These are phyloP conservation scores for Talaromyces piceae DNA, from an alignment of 2,329 filamentous ascomycete genomes.

Conservation along the genomic window DNA sequence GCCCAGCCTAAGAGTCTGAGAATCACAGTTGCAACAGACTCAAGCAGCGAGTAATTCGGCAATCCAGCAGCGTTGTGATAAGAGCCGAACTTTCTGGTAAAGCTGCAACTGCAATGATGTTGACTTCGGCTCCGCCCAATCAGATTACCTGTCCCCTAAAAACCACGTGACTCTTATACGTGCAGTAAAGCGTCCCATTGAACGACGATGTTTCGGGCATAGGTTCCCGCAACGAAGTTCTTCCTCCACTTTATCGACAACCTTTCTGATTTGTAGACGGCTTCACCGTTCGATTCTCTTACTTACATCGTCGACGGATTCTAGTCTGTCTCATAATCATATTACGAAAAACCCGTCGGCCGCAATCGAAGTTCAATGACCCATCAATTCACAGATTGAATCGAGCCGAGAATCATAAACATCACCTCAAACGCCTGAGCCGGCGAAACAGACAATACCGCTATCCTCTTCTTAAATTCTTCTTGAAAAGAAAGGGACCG, in stretches of 20 bases:
- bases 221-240: neutral
- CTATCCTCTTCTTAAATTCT: too few species aligned
- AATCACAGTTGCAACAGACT: neutral
- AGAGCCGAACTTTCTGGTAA: too few species aligned
- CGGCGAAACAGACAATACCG: neutral
- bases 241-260: neutral
- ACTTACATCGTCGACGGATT: too few species aligned
- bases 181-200: neutral
- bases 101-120: too few species aligned
- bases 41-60: neutral
- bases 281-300: too few species aligned
- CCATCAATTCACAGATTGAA: neutral
- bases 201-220: neutral
- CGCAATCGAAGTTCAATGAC: neutral
- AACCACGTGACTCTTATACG: neutral
- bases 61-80: neutral
- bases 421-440: neutral
- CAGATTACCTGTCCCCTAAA: neutral
- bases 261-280: too few species aligned
- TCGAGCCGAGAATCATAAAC: neutral
- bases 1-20: neutral
- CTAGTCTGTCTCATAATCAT: too few species aligned
- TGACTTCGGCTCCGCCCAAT: neutral
- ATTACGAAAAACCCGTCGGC: too few species aligned
- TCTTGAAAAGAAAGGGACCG: too few species aligned